Evolutionary conservation across 805 yeast genomes (phyloP).

Genomic region (Hanseniaspora lindneri): DNA sequence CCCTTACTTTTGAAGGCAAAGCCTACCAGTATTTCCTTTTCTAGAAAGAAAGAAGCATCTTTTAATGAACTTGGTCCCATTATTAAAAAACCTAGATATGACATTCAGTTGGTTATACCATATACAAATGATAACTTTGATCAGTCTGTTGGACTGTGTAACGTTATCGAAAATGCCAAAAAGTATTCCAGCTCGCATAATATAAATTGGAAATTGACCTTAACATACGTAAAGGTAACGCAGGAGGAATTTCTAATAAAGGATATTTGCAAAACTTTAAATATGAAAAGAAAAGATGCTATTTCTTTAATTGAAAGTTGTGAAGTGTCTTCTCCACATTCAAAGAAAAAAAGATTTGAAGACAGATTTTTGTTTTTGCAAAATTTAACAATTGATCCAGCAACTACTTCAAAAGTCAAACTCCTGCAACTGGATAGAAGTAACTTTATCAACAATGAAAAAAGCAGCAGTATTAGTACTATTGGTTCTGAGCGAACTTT

Average conservation of each 20-base stretch:
- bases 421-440: background rate
- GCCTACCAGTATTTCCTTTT: background rate
- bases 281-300: background rate
- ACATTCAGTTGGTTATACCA: background rate
- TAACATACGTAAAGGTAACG: background rate
- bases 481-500: background rate
- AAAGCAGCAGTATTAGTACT: background rate
- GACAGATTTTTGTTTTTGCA: background rate
- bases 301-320: background rate
- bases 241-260: background rate
- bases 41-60: background rate
- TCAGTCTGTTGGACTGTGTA: slow-evolving; percentile 7
- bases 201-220: background rate
- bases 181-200: background rate
- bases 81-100: background rate
- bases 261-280: background rate
- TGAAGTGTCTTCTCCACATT: background rate
- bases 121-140: slow-evolving; percentile 13
- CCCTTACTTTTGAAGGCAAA: background rate
- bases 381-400: background rate
- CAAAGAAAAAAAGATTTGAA: background rate
- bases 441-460: background rate
- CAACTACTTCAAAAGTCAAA: background rate
- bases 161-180: background rate
- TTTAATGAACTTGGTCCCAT: background rate